Conservation (phyloP, 179 eudicot genomes). For the Silene vulgaris region DNA sequence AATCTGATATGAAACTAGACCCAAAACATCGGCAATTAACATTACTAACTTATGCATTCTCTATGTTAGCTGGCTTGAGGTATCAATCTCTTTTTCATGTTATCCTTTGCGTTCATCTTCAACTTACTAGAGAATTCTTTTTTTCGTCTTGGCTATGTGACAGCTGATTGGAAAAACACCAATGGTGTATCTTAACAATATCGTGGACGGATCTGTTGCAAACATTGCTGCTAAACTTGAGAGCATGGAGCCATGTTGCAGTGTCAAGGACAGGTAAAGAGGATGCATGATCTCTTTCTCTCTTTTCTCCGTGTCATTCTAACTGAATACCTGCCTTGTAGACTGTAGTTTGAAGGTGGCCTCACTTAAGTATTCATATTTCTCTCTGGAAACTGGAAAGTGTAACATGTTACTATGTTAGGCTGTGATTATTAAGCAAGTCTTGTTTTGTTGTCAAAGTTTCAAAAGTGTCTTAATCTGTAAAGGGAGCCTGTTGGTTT, state of each 20-base stretch:
- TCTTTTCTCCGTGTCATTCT: neutral
- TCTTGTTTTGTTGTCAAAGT: neutral
- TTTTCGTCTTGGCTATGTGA: conserved; percentile 19
- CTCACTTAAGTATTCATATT: neutral
- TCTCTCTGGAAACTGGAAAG: neutral
- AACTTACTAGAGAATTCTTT: neutral
- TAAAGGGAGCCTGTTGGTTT: neutral
- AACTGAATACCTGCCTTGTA: neutral
- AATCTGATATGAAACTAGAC: neutral
- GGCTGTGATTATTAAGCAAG: neutral
- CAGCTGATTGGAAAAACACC: conserved; percentile 98
- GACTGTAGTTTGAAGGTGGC: neutral
- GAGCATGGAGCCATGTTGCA: conserved; percentile 99
- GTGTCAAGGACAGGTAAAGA: conserved; percentile 90
- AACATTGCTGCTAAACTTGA: conserved; percentile 97
- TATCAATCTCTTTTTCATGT: neutral
- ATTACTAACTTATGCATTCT: neutral
- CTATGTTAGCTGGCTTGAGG: conserved; percentile 1
- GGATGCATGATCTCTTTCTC: neutral
- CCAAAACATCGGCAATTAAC: neutral
- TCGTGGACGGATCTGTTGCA: conserved; percentile 76
- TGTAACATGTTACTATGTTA: neutral
- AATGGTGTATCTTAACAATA: conserved; percentile 83
- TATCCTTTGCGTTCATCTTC: neutral
- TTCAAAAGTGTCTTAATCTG: neutral